Base-by-base conservation (phyloP, 1,139 yeast species). In the Debaryomycetaceae sp. region DNA sequence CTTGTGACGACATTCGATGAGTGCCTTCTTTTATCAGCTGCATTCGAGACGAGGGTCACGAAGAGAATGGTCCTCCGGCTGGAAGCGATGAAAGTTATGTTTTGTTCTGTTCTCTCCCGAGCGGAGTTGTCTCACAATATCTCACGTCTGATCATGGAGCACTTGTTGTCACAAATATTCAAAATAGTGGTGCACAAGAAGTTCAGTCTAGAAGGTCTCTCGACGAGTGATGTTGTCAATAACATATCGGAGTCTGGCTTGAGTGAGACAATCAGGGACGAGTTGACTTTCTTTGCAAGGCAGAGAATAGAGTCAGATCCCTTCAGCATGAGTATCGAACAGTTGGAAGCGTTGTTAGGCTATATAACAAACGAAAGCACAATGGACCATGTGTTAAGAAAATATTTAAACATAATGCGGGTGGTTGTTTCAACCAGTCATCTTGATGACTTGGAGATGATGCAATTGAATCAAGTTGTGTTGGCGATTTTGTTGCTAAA, bases 1-100 rank as follows among this genome's bases (percentile, higher is more conserved):
- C 23, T 47, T 6, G 36, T 47, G n/a, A 41, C 40, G 23, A 27
- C 30, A 7, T 38, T 47, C 4, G 50, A 47, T 39, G 48, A 47
- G 27, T 42, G 48, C 24, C 20, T 45, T 11, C 33, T 44, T 24
- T 35, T 36, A 30, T 34, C 42, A 6, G 36, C 42, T 20, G 37
- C 40, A 13, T 30, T 23, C 35, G 44, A 45, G 35, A 23, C 7
- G 14, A 37, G 13, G 9, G 23, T 34, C 5, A 22, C 22, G 8
- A 38, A 38, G 3, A 11, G 14, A 13, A 34, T 42, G 14, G n/a
- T 20, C 11, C 35, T 37, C 27, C 38, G 38, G 20, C 31, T 42
- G 6, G 30, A 24, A 6, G 41, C 35, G 22, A 4, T 38, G 9
- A 38, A 34, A 35, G 7, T 20, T 17, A 42, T 42, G 24, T 42